Base-by-base conservation (phyloP, 306 rosid genomes). In the Psophocarpus tetragonolobus region DNA sequence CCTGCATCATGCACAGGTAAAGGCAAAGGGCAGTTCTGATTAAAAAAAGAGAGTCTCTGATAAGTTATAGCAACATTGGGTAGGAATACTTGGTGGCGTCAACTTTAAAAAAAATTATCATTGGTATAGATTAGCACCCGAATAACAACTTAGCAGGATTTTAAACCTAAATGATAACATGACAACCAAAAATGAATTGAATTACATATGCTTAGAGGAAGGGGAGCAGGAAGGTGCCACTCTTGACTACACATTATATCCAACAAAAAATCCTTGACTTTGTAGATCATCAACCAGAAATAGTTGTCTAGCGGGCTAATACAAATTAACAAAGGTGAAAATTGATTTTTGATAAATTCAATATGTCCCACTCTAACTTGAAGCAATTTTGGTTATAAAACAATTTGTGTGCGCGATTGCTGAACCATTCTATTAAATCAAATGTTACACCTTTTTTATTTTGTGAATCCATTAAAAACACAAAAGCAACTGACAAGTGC, bases 381-480 rank as follows among this genome's bases (percentile, higher is more conserved):
- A 74, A 26, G 5, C 33, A 30, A 44, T 32, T 2, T 77, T 50
- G 61, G 79, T 32, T 35, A 6, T 21, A 35, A 76, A 4, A 5
- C 32, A 33, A 33, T 35, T 47, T 5, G n/a, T 3, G 66, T 20
- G 39, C 30, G 39, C n/a, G n/a, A 29, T 1, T 29, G 2, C 60
- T 57, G 80, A 57, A 74, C 54, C 56, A 58, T 48, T 68, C 65
- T 56, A 51, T 68, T 51, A 47, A 72, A 24, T 65, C 75, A 35
- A 45, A 54, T 9, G 66, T 32, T 64, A 71, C 30, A 15, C 18
- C 12, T 57, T 47, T 41, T 32, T 41, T 65, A 39, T 26, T 62
- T 45, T 39, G 72, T 12, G 35, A 45, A 61, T 44, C 56, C 7
- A 57, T 39, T 21, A 58, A 50, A 39, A 17, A 48, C 45, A 35